Evolutionary conservation across 176 grass and related monocot species (phyloP), one percentile per base, ranked within the genome.

Genomic region (Cenchrus purpureus): DNA sequence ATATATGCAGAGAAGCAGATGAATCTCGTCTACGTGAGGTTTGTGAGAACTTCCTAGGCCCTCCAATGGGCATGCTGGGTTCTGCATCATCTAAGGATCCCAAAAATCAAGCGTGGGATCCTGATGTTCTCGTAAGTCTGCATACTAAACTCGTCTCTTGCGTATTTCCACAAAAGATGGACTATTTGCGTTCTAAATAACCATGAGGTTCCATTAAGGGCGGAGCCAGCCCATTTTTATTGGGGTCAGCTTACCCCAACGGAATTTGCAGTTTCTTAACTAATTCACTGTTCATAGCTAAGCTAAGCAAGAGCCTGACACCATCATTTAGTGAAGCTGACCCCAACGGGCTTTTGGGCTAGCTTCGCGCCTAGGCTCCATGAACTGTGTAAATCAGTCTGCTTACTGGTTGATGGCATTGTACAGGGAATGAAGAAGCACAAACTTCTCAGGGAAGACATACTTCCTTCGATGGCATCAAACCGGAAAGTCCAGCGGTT

Each of bases 371-470:
- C 37, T 40, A 4, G 37, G 37, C 3, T 40, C 44, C 20, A 53
- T 25, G 76, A 46, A 46, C 45, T 46, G 8, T 51, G 10, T 51
- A 12, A 51, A 51, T 51, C 49, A 10, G 10, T 51, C 49, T 51
- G 49, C 11, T 2, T 51, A 51, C 49, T 51, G 3, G 12, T 51
- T 51, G 49, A 51, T 51, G 49, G 49, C 10, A 79, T 52, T 66
- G 15, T 88, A 17, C 88, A 99, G 97, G 97, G 97, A 78, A 94
- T 99, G 86, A 90, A 96, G 84, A 99, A 99, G 48, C 93, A 94
- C 31, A 92, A 91, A 53, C 85, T 99, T 61, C 90, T 99, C 3
- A 89, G 81, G 86, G 97, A 99, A 89, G 91, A 90, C 53, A 88
- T 99, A 55, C 88, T 99, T 80, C 97, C 93, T 20, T 92, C 91